Percentiles rank a stretch among this genome's conserved stretches.
phyloP scores from a whole-genome alignment of 495 filamentous ascomycete species.

The Aspergillus nanangensis region DNA sequence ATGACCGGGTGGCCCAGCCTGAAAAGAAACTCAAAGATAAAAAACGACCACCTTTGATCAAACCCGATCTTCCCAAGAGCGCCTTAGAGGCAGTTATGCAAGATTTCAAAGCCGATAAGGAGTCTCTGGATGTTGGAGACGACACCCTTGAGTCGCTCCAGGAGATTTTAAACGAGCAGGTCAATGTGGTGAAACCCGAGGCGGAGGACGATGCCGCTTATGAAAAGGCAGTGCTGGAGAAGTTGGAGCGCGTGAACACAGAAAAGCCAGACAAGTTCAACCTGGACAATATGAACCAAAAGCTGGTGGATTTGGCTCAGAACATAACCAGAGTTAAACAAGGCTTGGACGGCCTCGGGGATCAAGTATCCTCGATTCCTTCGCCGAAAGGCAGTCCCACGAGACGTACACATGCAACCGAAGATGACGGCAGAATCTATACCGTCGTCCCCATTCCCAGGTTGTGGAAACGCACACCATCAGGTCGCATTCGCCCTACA shows the following conservation, averaged over 20 bases:
- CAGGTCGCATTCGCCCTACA: conserved; percentile 47
- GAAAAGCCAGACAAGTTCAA: conserved; percentile 42
- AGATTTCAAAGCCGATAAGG: conserved; percentile 42
- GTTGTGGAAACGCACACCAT: conserved; percentile 46
- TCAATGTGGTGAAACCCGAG: conserved; percentile 28
- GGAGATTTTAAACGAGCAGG: conserved; percentile 43
- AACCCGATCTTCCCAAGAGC: conserved; percentile 45
- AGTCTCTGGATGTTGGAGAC: conserved; percentile 46
- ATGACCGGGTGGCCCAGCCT: too few relatives aligned
- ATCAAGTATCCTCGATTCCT: conserved; percentile 37
- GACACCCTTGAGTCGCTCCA: conserved; percentile 61
- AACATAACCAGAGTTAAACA: conserved; percentile 63
- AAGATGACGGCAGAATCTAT: conserved; percentile 25
- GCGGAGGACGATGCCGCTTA: conserved; percentile 34
- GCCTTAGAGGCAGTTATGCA: conserved; percentile 51
- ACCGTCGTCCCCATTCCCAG: conserved; percentile 53
- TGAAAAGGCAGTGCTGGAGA: conserved; percentile 29
- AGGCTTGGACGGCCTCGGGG: conserved; percentile 63
- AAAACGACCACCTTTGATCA: conserved; percentile 24
- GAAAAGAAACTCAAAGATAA: conserved; percentile 9
- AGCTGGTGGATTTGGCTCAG: conserved; percentile 52
- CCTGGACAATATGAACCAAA: conserved; percentile 54
- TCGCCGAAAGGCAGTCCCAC: conserved; percentile 7
- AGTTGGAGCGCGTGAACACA: conserved; percentile 27
- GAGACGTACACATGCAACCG: conserved; percentile 10